These are phyloP conservation scores for Blastosporella zonata DNA, from an alignment of 1,284 basidiomycete species.

Conservation along the genomic window DNA sequence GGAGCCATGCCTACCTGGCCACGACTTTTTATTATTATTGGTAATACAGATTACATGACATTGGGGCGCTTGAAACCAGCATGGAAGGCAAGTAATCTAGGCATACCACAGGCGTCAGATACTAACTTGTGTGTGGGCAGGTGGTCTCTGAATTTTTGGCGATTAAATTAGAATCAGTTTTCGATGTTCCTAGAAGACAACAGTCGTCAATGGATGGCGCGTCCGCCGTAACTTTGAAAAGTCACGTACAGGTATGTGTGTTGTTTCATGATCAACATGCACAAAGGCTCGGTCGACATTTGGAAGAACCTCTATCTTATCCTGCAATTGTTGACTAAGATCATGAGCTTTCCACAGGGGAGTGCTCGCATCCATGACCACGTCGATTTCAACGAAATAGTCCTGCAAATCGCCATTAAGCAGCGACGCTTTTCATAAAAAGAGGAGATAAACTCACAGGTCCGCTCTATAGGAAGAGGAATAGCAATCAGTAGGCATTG, in stretches of 20 bases:
- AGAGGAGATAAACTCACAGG: constrained; percentile 42
- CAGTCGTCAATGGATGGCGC: background rate
- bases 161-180: constrained; percentile 16
- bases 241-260: constrained; percentile 69
- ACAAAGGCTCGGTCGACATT: constrained; percentile 92
- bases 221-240: background rate
- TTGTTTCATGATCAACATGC: constrained; percentile 91
- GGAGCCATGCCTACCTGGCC: too few relatives aligned
- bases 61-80: too few relatives aligned
- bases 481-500: constrained; percentile 11
- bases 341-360: constrained; percentile 93
- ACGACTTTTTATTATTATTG: too few relatives aligned
- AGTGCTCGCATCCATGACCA: constrained; percentile 89
- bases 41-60: too few relatives aligned
- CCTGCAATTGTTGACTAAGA: constrained; percentile 87
- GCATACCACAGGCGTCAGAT: too few relatives aligned
- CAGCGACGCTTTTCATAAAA: background rate
- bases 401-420: constrained; percentile 42
- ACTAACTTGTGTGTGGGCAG: too few relatives aligned
- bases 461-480: constrained; percentile 48
- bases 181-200: constrained; percentile 22
- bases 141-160: too few relatives aligned
- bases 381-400: constrained; percentile 93
- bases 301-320: constrained; percentile 90
- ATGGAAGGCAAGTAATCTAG: too few relatives aligned